These are phyloP conservation scores for Tylopilus plumbeoviolaceoides DNA, from an alignment of 768 basidiomycete genomes.

Conservation along the genomic window DNA sequence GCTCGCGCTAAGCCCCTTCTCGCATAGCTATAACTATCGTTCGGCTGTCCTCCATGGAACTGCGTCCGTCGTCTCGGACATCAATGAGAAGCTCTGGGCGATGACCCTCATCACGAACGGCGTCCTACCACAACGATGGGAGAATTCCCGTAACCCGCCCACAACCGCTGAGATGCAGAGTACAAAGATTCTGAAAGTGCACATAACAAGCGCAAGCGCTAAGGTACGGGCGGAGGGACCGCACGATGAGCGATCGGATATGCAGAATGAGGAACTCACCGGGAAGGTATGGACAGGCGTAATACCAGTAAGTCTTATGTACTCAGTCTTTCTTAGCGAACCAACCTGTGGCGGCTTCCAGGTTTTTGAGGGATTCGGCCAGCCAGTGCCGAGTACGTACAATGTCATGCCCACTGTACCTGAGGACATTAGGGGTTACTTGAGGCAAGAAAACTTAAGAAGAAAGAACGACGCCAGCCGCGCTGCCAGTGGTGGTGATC, in stretches of 20 bases:
- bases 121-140: conserved; percentile 23
- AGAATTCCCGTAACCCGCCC: conserved; percentile 17
- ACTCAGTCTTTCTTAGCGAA: background rate
- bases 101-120: conserved; percentile 20
- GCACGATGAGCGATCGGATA: conserved; percentile 18
- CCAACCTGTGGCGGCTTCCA: background rate
- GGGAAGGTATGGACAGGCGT: conserved; percentile 24
- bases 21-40: conserved; percentile 26
- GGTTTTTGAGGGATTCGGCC: conserved; percentile 24
- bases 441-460: conserved; percentile 21
- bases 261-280: conserved; percentile 13
- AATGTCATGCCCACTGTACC: conserved; percentile 14
- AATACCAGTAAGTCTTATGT: conserved; percentile 14
- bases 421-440: conserved; percentile 18
- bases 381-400: conserved; percentile 22
- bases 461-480: conserved; percentile 22
- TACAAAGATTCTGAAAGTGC: conserved; percentile 22
- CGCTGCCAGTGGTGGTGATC: conserved; percentile 35
- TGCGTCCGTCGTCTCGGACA: conserved; percentile 13
- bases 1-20: conserved; percentile 21
- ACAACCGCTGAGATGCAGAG: conserved; percentile 22
- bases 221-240: conserved; percentile 23
- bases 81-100: conserved; percentile 25
- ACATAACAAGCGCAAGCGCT: conserved; percentile 19
- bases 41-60: conserved; percentile 22